These are phyloP conservation scores for Phaseolus coccineus DNA, from an alignment of 331 rosid species.

Conservation along the genomic window DNA sequence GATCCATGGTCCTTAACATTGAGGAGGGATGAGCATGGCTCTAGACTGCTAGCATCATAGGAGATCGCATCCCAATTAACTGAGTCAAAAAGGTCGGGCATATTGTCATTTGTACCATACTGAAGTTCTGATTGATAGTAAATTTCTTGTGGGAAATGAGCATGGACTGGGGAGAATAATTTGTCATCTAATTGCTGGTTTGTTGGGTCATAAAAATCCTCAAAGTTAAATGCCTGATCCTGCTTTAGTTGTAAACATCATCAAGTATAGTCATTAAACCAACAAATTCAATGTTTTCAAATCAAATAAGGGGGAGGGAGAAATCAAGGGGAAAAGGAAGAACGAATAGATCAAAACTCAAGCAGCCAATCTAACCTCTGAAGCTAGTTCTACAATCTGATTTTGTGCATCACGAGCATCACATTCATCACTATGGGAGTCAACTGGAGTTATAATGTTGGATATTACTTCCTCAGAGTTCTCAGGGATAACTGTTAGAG, in stretches of 20 bases:
- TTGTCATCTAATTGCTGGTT: constrained; percentile 50
- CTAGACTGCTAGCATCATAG: constrained; percentile 44
- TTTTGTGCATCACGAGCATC: constrained; percentile 44
- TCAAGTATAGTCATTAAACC: constrained; percentile 37
- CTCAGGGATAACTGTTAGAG: constrained; percentile 38
- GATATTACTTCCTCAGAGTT: constrained; percentile 58
- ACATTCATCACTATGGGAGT: constrained; percentile 43
- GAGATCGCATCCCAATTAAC: constrained; percentile 51
- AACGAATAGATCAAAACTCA: constrained; percentile 27
- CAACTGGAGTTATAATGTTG: constrained; percentile 47
- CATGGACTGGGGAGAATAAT: constrained; percentile 66
- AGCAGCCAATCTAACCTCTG: constrained; percentile 56
- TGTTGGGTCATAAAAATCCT: constrained; percentile 44
- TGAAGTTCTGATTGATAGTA: constrained; percentile 35
- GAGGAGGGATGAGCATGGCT: constrained; percentile 12
- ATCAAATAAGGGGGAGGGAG: not conserved
- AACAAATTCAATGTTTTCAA: constrained; percentile 25
- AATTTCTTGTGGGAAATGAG: constrained; percentile 54
- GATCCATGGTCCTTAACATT: constrained; percentile 39
- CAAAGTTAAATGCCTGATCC: constrained; percentile 39
- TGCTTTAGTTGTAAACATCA: constrained; percentile 43
- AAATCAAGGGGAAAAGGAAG: not conserved
- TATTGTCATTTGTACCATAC: constrained; percentile 57
- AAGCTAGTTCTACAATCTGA: constrained; percentile 32
- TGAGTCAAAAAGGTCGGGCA: constrained; percentile 55